Evolutionary conservation across 345 rosid species (phyloP), one percentile per base, ranked within the genome.

Genomic region (Isatis tinctoria): DNA sequence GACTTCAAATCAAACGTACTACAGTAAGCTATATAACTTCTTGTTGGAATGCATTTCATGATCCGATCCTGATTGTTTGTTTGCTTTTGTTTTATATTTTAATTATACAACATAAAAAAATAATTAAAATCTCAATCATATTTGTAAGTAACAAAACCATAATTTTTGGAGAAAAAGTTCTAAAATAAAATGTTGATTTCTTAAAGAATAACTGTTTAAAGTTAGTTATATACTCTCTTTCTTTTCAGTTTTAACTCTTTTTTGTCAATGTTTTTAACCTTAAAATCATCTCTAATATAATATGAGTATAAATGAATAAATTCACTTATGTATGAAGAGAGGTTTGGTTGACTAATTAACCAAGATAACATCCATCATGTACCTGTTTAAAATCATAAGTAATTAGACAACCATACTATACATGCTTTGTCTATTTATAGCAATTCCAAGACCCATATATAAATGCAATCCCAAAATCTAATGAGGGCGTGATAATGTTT

Each of bases 1-100:
- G 60, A 58, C 67, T 47, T 74, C 78, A 74, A 37, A 74, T 67
- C 78, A 74, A 67, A 5, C 26, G 18, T 36, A 6, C 20, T 47
- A 74, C 72, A 66, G 72, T 65, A 54, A 56, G 12, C 33, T 18
- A 17, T 13, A 4, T 7, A 56, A 27, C 61, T 11, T 64, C 48
- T 56, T 56, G 48, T 33, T 56, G 6, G 35, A 24, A 22, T 53
- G 24, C 56, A 43, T n/a, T 49, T 27, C 24, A 40, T 62, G 62
- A 72, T 20, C 70, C 16, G 62, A 72, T 20, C 70, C 16, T 73
- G 54, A 62, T 41, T 52, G 18, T 41, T 60, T 60, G 37, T 71
- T 48, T 60, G 48, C 30, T 17, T 66, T 54, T 53, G 2, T 53
- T 9, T 17, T 4, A 12, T 44, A 16, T 32, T 35, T 33, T 32